phyloP scores from a whole-genome alignment of 2,329 filamentous ascomycete genomes.

The Ascochyta rabiei region DNA sequence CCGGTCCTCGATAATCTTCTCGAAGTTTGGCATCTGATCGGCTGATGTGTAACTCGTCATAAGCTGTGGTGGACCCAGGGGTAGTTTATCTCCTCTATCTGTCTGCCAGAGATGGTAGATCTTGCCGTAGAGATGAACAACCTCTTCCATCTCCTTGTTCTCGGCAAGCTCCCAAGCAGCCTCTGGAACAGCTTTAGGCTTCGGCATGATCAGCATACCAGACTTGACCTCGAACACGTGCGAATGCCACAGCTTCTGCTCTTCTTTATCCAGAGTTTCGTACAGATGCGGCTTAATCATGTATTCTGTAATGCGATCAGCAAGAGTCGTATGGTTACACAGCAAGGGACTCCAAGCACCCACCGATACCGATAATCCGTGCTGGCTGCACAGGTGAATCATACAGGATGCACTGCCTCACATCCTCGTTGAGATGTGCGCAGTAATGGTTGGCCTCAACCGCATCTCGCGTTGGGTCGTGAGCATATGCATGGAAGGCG shows the following conservation, averaged over 20 bases:
- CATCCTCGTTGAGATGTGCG: conserved; percentile 74
- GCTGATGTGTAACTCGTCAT: conserved; percentile 66
- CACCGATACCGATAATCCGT: conserved; percentile 73
- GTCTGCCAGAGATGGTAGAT: conserved; percentile 87
- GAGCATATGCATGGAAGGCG: conserved; percentile 84
- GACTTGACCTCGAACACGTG: conserved; percentile 76
- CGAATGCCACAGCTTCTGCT: conserved; percentile 82
- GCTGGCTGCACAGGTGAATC: conserved; percentile 71
- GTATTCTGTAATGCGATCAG: conserved; percentile 63
- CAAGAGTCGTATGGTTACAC: background rate
- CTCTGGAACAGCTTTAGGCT: conserved; percentile 60
- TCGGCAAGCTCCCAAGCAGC: conserved; percentile 76
- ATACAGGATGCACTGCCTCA: conserved; percentile 86
- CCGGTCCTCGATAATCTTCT: conserved; percentile 56
- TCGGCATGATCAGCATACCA: conserved; percentile 80
- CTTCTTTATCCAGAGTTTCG: conserved; percentile 66
- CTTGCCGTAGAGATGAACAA: conserved; percentile 79
- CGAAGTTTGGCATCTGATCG: conserved; percentile 55
- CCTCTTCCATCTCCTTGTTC: conserved; percentile 78
- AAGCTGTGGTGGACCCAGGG: conserved; percentile 65
- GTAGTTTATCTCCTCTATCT: conserved; percentile 71
- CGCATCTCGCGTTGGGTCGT: conserved; percentile 65
- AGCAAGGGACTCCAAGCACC: background rate
- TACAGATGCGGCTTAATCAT: conserved; percentile 78
- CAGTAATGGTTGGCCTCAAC: conserved; percentile 89